Conservation (phyloP, 805 yeast species). For the Saccharomycopsis sp. region DNA sequence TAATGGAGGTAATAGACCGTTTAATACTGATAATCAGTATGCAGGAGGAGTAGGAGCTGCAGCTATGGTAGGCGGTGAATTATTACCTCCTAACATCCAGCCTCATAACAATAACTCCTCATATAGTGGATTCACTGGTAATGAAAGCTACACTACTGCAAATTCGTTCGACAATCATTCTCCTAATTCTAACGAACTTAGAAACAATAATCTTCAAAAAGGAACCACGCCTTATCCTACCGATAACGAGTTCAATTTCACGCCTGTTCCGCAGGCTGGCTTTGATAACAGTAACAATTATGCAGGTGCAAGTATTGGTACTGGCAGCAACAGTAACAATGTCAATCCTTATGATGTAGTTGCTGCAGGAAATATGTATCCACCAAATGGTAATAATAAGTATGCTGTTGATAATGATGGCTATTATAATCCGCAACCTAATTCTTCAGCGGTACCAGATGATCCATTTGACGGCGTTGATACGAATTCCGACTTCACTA, state of each 20-base stretch:
- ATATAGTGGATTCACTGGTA: slow-evolving; percentile 1
- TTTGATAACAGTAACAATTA: slow-evolving; percentile 3
- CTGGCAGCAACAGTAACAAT: slow-evolving; percentile 2
- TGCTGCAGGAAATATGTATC: not conserved
- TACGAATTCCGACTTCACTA: slow-evolving; percentile 56
- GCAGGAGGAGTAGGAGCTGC: slow-evolving; percentile 19
- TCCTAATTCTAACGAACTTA: not conserved
- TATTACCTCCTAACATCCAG: slow-evolving; percentile 10
- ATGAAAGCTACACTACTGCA: slow-evolving; percentile 8
- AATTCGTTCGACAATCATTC: not conserved
- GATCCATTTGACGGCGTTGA: slow-evolving; percentile 31
- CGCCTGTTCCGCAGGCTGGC: slow-evolving; percentile 13
- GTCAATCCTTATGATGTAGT: not conserved
- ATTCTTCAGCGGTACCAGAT: slow-evolving; percentile 24
- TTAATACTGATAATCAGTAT: slow-evolving; percentile 5
- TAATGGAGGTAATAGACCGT: slow-evolving; percentile 5
- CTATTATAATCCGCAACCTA: slow-evolving; percentile 13
- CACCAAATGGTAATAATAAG: not conserved
- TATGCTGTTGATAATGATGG: slow-evolving; percentile 4
- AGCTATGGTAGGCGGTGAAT: slow-evolving; percentile 15
- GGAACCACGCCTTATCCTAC: slow-evolving; percentile 13
- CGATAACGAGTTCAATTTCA: slow-evolving; percentile 16
- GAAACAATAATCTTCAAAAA: not conserved
- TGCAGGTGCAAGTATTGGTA: not conserved
- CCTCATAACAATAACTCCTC: not conserved